phyloP scores from a whole-genome alignment of 2,329 filamentous ascomycete species.

The Sarocladium oryzae region DNA sequence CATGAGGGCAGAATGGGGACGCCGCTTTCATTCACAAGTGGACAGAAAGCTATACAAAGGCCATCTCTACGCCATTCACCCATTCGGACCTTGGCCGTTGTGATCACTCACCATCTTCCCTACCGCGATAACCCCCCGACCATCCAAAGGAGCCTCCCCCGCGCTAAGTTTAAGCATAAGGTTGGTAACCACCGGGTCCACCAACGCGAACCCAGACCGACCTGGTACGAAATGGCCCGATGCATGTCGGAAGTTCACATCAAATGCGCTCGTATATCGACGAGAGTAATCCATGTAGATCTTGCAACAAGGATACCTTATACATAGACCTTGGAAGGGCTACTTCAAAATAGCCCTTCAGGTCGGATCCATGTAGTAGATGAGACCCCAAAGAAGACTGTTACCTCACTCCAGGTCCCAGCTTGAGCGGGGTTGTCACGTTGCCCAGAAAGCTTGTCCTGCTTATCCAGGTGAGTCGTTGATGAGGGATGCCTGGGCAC shows the following conservation, averaged over 20 bases:
- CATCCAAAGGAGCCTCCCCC: not conserved
- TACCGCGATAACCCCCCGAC: not conserved
- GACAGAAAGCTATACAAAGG: too few species aligned
- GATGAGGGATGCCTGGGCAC: not conserved
- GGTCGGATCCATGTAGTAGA: not conserved
- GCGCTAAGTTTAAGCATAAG: conserved; percentile 9
- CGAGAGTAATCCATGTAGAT: not conserved
- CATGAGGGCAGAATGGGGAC: too few species aligned
- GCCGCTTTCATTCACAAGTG: too few species aligned
- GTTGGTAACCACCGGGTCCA: not conserved
- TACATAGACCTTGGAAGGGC: not conserved
- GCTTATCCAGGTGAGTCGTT: not conserved
- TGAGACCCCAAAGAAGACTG: too few species aligned
- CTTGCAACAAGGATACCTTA: not conserved
- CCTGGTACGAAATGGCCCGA: too few species aligned
- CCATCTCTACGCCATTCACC: too few species aligned
- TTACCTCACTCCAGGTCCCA: not conserved
- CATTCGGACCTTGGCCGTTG: too few species aligned
- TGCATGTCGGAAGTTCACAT: not conserved
- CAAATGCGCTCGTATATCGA: not conserved
- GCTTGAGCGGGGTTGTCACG: conserved; percentile 1
- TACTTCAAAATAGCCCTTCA: not conserved
- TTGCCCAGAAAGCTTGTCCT: conserved; percentile 7
- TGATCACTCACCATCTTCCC: not conserved
- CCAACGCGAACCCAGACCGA: not conserved